Base-by-base conservation (phyloP, 495 filamentous ascomycete genomes). In the Podospora australis region DNA sequence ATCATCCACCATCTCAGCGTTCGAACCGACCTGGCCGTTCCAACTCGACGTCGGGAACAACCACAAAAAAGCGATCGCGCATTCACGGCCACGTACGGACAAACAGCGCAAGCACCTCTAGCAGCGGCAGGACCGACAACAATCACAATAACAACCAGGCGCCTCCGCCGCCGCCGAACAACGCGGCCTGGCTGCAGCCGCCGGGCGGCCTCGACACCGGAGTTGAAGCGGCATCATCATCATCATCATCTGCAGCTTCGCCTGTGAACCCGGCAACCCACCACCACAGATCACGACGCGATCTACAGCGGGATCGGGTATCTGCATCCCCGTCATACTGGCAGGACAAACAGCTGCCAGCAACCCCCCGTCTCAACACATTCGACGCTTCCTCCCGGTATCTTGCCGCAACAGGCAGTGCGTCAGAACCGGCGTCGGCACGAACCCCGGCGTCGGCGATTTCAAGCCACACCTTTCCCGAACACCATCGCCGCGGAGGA, bases 311-410 rank as follows among this genome's bases (percentile, higher is more conserved):
- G 43, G 64, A 67, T 7, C 55, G 62, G 39, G 62, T 59, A 57
- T 42, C 57, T 46, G 44, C 61, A 17, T 47, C 30, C 39, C n/a
- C n/a, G n/a, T 50, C 44, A 39, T 62, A 66, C 52, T 62, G 64
- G 50, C 55, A 60, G 35, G 59, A 65, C 52, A 68, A 63, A 55
- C 62, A 69, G 36, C 52, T 65, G 17, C 64, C 64, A n/a, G 59
- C 59, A 13, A 61, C 64, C 13, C 59, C 64, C 29, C 59, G 64
- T 20, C 59, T 67, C 44, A 62, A 67, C 49, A 68, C 55, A 21
- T 53, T 55, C 59, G 60, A 65, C 17, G 48, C 58, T 11, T 53
- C 43, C 38, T 52, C 56, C 23, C 39, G 56, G 41, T 56, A 50
- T 48, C 50, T 55, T 44, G 56, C 57, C 32, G n/a, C n/a, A n/a